Base-by-base conservation (phyloP, 208 protist species). In the Polymyxa betae region DNA sequence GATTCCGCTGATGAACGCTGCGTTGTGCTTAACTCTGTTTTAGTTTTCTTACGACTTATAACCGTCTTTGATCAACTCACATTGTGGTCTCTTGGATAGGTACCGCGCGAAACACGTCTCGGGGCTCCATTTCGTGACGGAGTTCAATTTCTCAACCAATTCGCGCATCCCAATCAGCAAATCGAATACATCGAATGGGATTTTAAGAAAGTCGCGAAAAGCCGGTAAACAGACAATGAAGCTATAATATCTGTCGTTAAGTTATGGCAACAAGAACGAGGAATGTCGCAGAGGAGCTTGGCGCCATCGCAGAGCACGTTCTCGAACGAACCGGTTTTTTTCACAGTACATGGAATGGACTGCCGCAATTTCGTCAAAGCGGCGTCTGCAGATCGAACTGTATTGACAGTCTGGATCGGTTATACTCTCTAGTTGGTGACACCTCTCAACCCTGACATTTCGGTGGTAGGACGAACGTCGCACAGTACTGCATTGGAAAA, bases 401-500 rank as follows among this genome's bases (percentile, higher is more conserved):
- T 44, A 89, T 89, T 35, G 88, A 89, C 32, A 77, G 49, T 32
- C 32, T 89, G 16, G 88, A 89, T n/a, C 5, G 72, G 72, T 82
- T 5, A 45, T 82, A 20, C 5, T 35, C 5, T 82, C 16, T 43
- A 5, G n/a, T n/a, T n/a, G n/a, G n/a, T n/a, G n/a, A n/a, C n/a
- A 66, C 54, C 54, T 66, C 54, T 66, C 20, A 66, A 66, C 5
- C 5, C 72, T 40, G 16, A 82, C 12, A 43, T 5, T 82, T 82
- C 12, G n/a, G 24, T 29, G 5, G 12, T 43, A 82, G 88, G 49
- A 89, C 88, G n/a, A 89, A 89, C n/a, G 88, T 66, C 16, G 88
- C 88, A 5, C 88, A 89, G n/a, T 89, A 64, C 32, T 77, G 46
- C 88, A 89, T 89, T n/a, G 88, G 88, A 12, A 89, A 89, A n/a